These are phyloP conservation scores for Cercospora sp. DNA, from an alignment of 2,329 filamentous ascomycete species.

Conservation along the genomic window DNA sequence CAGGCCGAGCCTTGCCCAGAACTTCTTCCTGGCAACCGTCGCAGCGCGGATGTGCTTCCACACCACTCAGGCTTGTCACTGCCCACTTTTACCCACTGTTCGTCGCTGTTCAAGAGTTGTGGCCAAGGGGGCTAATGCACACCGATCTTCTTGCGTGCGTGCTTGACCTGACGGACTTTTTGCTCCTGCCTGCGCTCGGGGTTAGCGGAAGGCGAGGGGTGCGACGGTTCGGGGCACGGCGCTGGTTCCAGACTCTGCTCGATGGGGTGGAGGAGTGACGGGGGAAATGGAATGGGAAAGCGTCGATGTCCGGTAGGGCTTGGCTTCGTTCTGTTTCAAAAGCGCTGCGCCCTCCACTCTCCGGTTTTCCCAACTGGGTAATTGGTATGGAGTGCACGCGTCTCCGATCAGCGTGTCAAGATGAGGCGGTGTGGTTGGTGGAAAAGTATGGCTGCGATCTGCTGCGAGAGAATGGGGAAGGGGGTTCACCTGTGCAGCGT, in stretches of 20 bases:
- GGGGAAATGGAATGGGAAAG: background rate
- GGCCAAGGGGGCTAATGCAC: constrained; percentile 22
- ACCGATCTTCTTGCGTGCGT: constrained; percentile 14
- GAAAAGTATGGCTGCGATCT: background rate
- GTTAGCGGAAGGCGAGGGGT: constrained; percentile 2
- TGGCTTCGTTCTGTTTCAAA: background rate
- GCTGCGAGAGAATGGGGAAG: background rate
- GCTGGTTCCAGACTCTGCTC: background rate
- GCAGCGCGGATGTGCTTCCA: constrained; percentile 1
- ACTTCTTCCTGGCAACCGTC: constrained; percentile 1
- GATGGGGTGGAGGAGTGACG: background rate
- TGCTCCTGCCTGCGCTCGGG: background rate
- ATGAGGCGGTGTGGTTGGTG: constrained; percentile 6
- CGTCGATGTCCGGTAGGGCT: background rate
- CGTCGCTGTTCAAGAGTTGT: constrained; percentile 12
- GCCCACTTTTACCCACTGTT: background rate
- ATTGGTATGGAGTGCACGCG: background rate
- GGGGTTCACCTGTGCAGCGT: background rate
- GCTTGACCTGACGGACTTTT: constrained; percentile 5
- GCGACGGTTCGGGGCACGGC: background rate
- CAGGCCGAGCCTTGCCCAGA: constrained; percentile 7
- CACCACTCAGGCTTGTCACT: background rate
- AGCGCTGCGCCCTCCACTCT: background rate
- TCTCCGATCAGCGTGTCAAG: background rate
- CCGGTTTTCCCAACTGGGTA: background rate